Conservation (phyloP, 164 flowering plant species). For the Stephania yunnanensis region DNA sequence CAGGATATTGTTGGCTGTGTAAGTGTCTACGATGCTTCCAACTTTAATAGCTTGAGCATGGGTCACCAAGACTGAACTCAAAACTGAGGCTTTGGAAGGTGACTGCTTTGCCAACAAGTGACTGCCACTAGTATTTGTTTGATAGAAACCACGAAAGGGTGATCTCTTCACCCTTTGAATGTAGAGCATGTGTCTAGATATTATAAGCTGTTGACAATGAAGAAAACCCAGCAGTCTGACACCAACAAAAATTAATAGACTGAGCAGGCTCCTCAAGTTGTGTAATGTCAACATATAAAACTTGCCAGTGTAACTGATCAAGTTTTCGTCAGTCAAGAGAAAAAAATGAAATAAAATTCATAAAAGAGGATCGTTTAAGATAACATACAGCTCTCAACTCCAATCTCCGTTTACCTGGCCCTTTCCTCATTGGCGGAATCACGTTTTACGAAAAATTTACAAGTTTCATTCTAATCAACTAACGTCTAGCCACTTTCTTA, state of each 20-base stretch:
- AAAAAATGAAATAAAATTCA: neutral
- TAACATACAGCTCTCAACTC: neutral
- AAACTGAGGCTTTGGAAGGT: constrained; percentile 13
- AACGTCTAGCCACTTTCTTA: neutral
- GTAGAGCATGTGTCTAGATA: constrained; percentile 15
- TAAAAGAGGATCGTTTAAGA: neutral
- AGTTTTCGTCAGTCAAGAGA: neutral
- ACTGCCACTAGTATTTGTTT: constrained; percentile 7
- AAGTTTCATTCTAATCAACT: neutral
- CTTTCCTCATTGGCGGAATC: neutral
- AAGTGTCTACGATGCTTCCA: constrained; percentile 35
- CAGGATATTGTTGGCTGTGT: constrained; percentile 48
- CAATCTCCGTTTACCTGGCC: neutral
- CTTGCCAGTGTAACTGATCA: neutral
- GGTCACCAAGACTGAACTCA: constrained; percentile 17
- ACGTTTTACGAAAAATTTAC: neutral
- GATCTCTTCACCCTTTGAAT: constrained; percentile 13
- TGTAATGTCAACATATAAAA: neutral
- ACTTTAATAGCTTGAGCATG: constrained; percentile 42
- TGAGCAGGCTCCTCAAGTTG: neutral
- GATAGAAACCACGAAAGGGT: constrained; percentile 7
- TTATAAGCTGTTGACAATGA: neutral
- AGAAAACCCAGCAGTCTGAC: neutral
- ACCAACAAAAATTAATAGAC: neutral
- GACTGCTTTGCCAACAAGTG: constrained; percentile 29